Evolutionary conservation across 2,329 filamentous ascomycete genomes (phyloP), one percentile per base, ranked within the genome.

Genomic region (Fusarium falciforme): DNA sequence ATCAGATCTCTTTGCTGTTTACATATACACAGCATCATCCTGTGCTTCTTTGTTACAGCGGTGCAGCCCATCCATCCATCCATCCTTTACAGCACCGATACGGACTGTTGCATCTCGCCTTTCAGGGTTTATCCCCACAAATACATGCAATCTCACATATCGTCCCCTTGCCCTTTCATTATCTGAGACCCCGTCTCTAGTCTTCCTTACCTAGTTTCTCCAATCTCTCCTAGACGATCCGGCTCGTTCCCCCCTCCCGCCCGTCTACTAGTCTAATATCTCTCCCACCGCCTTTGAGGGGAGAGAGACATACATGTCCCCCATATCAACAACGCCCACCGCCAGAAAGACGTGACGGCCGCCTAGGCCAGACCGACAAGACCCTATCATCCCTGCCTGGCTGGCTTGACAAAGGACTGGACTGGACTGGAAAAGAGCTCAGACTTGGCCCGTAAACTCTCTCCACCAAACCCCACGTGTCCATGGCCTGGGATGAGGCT

Each of bases 381-480:
- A 25, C 40, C 40, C 40, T 16, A 44, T 70, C 27, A 49, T 49
- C 72, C 72, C 65, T 70, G 68, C 22, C 59, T 62, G 67, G 58
- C 25, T 68, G 40, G 59, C 60, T 65, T 54, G 70, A 68, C 61
- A 68, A 70, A 68, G 38, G 38, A 16, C 35, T 36, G 44, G 12
- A 22, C 14, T 22, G 22, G 22, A 22, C 22, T 16, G 40, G 31
- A 55, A 60, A 66, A 66, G 64, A 49, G 64, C 66, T 66, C 61
- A 69, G n/a, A n/a, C 49, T 54, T 44, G 66, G 31, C 44, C 63
- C 16, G 33, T 49, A 59, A 63, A 66, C 57, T 47, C 70, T 67
- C 68, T 49, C 73, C 70, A 74, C 70, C 61, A 69, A 77, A 77
- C 77, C 71, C 75, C 77, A 78, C 77, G 75, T 76, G 75, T 77